phyloP scores from a whole-genome alignment of 768 basidiomycete genomes.

The Kondoa subrosea region DNA sequence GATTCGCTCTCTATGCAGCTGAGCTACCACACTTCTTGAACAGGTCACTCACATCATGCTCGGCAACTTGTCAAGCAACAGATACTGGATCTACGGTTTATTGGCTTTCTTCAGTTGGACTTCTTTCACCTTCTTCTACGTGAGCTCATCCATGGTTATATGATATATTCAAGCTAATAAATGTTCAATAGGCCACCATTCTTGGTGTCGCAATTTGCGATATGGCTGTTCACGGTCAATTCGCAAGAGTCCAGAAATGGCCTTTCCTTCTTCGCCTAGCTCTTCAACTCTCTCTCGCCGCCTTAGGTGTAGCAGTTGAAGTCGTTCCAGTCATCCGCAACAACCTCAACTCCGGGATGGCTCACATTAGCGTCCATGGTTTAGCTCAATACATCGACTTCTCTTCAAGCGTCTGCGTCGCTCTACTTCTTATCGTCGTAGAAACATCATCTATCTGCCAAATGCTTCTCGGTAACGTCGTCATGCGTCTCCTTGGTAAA shows the following conservation, averaged over 20 bases:
- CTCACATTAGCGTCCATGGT: constrained; percentile 26
- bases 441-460: constrained; percentile 27
- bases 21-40: not conserved
- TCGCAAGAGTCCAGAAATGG: constrained; percentile 28
- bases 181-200: constrained; percentile 19
- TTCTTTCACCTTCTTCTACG: constrained; percentile 29
- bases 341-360: constrained; percentile 28
- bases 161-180: not conserved
- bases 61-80: constrained; percentile 28
- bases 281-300: constrained; percentile 26
- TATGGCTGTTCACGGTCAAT: constrained; percentile 29
- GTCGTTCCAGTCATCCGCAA: constrained; percentile 28
- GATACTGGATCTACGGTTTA: constrained; percentile 29
- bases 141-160: constrained; percentile 4
- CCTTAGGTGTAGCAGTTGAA: constrained; percentile 25
- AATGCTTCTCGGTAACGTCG: constrained; percentile 28
- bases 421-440: constrained; percentile 24
- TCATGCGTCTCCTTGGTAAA: constrained; percentile 29
- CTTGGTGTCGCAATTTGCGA: constrained; percentile 28
- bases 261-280: constrained; percentile 24
- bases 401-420: constrained; percentile 17
- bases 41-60: constrained; percentile 28
- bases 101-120: constrained; percentile 29
- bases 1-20: constrained; percentile 2
- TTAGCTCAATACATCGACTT: constrained; percentile 28